These are phyloP conservation scores for Spizellomyces punctatus DNA, from an alignment of 192 early-diverging fungal species.

Conservation along the genomic window DNA sequence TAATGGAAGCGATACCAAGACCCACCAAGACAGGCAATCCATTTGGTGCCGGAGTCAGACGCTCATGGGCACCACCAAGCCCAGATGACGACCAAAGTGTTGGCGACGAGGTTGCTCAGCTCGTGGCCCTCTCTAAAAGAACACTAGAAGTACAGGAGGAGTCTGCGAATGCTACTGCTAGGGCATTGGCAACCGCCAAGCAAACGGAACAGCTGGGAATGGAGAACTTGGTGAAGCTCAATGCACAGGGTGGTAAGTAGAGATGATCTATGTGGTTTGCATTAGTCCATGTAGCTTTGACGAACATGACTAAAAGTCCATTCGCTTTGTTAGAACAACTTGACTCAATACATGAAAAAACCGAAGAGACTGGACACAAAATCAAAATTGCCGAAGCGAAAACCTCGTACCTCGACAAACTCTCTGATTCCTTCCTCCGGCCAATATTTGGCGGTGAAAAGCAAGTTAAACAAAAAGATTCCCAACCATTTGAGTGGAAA, in stretches of 20 bases:
- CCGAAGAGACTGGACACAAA: conserved; percentile 1
- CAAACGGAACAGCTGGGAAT: conserved; percentile 17
- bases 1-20: neutral
- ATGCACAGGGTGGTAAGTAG: conserved; percentile 25
- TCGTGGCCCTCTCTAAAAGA: conserved; percentile 17
- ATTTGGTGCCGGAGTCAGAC: conserved; percentile 9
- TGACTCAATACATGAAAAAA: neutral
- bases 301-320: conserved; percentile 2
- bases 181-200: conserved; percentile 13
- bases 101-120: conserved; percentile 21
- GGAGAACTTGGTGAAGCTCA: conserved; percentile 19
- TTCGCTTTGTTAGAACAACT: conserved; percentile 17
- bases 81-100: conserved; percentile 10
- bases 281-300: conserved; percentile 2
- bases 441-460: conserved; percentile 27
- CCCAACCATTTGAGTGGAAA: neutral
- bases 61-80: neutral
- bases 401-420: conserved; percentile 24
- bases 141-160: conserved; percentile 22
- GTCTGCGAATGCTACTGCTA: conserved; percentile 1
- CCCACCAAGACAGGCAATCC: conserved; percentile 6
- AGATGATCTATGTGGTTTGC: neutral
- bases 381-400: conserved; percentile 13
- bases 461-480: conserved; percentile 1
- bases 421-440: conserved; percentile 15